Evolutionary conservation across 2,329 filamentous ascomycete genomes (phyloP).

Genomic region (Colletotrichum gigasporum): DNA sequence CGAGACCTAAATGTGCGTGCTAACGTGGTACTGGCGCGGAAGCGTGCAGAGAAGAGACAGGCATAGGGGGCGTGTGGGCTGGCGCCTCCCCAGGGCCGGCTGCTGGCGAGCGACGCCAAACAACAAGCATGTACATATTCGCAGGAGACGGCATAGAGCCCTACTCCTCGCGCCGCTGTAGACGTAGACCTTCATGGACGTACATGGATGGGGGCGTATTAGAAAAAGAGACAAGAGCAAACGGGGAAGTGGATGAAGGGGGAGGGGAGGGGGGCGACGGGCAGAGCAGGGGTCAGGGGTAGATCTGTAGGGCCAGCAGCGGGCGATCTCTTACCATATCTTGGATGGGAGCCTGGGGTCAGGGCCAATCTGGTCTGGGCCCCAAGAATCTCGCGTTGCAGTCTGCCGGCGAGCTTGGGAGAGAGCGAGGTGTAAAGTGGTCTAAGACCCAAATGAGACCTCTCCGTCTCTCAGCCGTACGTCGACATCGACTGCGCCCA

Average conservation of each 20-base stretch:
- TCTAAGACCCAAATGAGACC: slow-evolving; percentile 7
- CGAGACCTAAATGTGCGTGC: no score
- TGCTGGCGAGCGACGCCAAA: no score
- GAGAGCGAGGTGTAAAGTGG: neutral
- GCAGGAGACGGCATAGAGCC: no score
- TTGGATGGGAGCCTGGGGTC: neutral
- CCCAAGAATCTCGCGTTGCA: slow-evolving; percentile 1
- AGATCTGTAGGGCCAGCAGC: slow-evolving; percentile 20
- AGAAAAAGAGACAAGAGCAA: slow-evolving; percentile 8
- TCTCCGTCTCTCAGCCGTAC: slow-evolving; percentile 8
- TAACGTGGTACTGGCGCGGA: no score
- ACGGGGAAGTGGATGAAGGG: neutral
- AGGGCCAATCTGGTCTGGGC: slow-evolving; percentile 9
- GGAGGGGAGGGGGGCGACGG: neutral
- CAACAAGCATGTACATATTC: no score
- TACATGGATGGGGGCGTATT: neutral
- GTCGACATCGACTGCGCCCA: neutral
- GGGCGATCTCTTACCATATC: slow-evolving; percentile 16
- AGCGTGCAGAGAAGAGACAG: no score
- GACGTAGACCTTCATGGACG: neutral
- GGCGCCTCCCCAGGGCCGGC: no score
- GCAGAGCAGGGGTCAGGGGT: slow-evolving; percentile 8
- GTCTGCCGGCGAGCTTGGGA: neutral
- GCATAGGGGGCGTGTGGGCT: no score
- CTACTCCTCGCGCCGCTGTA: slow-evolving; percentile 4